Conservation (phyloP, 2,329 filamentous ascomycete species). For the Ophiostoma novo-ulmi region DNA sequence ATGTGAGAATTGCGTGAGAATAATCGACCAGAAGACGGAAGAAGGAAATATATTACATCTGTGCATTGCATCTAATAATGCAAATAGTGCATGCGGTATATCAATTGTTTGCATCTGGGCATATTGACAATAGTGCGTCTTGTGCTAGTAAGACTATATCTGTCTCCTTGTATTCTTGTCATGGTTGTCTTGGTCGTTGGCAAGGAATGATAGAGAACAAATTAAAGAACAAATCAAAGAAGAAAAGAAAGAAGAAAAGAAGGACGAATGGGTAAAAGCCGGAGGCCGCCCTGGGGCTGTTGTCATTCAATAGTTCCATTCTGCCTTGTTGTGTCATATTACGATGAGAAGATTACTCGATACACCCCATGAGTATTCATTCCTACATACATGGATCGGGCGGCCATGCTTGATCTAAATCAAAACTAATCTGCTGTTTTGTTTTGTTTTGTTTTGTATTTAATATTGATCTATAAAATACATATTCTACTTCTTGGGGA, state of each 20-base stretch:
- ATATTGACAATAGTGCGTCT: background rate
- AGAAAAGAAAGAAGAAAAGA: background rate
- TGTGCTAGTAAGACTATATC: background rate
- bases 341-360: background rate
- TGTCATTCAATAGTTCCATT: background rate
- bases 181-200: background rate
- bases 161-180: background rate
- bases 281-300: background rate
- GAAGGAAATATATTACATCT: background rate
- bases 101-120: background rate
- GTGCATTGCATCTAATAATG: background rate
- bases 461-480: background rate
- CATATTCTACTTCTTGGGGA: background rate
- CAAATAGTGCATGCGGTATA: background rate
- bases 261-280: background rate
- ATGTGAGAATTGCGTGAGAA: background rate
- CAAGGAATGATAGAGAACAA: background rate
- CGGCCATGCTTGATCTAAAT: background rate
- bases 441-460: too few relatives aligned
- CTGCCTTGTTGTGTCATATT: background rate
- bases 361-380: background rate
- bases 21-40: background rate
- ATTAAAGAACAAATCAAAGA: background rate
- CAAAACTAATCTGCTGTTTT: background rate
- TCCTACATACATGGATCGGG: background rate